Evolutionary conservation across 176 grass and related monocot species (phyloP), one percentile per base, ranked within the genome.

Genomic region (Eleusine indica): DNA sequence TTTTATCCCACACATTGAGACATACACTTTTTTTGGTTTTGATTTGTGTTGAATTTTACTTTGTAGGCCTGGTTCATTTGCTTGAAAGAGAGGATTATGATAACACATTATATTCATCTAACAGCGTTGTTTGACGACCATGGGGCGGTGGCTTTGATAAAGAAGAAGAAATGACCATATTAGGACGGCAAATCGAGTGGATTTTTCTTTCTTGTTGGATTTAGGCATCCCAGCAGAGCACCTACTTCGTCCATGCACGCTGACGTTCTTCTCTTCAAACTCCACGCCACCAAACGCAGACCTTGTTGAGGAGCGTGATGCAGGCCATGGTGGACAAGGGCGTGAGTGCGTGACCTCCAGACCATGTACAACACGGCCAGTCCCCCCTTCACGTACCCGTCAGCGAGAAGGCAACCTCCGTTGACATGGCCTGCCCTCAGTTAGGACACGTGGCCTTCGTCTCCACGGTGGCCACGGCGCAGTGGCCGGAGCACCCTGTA

Each of bases 251-350:
- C 58, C 10, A 60, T 72, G 48, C 83, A 88, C 6, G 14, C 2
- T 30, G n/a, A 88, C 86, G 37, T 68, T 73, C 85, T 91, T 91
- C 88, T 91, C 92, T 0, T 68, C 57, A 4, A 94, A 79, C 61
- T 86, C 82, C 1, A 71, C 32, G 3, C 77, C 79, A 29, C 75
- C 74, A 37, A 44, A 68, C 0, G 82, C 1, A 19, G 15, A 80
- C 89, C 81, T 58, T 91, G 17, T 69, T 91, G 3, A 96, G 80
- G 1, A 93, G 68, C 0, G 83, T 80, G 77, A 91, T 86, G 18
- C 73, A 79, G 7, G 91, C 83, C 14, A 91, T 93, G 12, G 84
- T 82, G 0, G 94, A 91, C 88, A 96, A 87, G 70, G 94, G 94
- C 1, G 57, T 82, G 15, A 91, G n/a, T n/a, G n/a, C n/a, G n/a